Evolutionary conservation across 805 yeast species (phyloP), one percentile per base, ranked within the genome.

Genomic region (Metschnikowia amazonensis): DNA sequence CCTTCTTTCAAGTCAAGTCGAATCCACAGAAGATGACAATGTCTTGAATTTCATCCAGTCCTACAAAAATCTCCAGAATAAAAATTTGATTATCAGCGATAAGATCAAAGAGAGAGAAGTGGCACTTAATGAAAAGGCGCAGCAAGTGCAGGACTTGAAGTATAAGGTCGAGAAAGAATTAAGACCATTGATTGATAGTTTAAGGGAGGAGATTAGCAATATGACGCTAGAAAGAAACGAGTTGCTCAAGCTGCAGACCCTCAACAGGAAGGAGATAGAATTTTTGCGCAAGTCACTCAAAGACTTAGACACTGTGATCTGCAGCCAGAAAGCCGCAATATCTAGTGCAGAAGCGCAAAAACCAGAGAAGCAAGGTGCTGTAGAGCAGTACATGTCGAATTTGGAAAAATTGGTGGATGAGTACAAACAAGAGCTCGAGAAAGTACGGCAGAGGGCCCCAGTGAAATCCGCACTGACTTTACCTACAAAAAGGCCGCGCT

Each of bases 201-300:
- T 62, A 32, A 46, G 51, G n/a, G 43, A 46, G 4, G 50, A 52
- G 16, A 5, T 50, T 4, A 21, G n/a, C 2, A 11, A 13, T 11
- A 37, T 13, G 10, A n/a, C 17, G 8, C 32, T 5, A 42, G 48
- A 14, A 52, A 67, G 13, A 59, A 3, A 61, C 48, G 63, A 81
- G 45, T 58, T 77, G 5, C 78, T 79, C 40, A 74, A 76, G 43
- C 82, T 81, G 46, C 72, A 72, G 42, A 56, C 66, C 2, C 64
- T 84, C 35, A 75, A 82, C n/a, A 56, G 66, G 20, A 79, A 77
- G 49, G 90, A 85, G 56, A 74, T 81, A 24, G 77, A 72, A 44
- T 72, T 81, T 46, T 63, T 85, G 43, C 68, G 85, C 47, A 70
- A 70, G 33, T 83, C 81, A 60, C 59, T 84, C 42, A 75, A 80